phyloP scores from a whole-genome alignment of 208 protist genomes.

The Leptomonas pyrrhocoris region DNA sequence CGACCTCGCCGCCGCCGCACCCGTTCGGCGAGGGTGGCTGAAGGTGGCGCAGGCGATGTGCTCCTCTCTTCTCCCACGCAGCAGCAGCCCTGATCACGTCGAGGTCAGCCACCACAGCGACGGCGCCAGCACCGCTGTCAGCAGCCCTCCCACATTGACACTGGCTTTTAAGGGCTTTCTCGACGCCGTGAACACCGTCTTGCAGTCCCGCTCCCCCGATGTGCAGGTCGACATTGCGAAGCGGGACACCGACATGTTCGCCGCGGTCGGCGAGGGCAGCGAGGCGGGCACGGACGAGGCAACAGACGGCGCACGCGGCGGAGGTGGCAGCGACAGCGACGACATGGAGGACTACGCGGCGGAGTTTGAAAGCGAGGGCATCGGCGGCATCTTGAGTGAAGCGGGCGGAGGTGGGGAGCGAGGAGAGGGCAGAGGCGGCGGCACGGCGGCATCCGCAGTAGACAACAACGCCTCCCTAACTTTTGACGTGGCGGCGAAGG shows the following conservation, averaged over 20 bases:
- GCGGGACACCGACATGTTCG: conserved; percentile 13
- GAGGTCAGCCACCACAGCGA: not conserved
- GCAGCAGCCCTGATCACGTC: not conserved
- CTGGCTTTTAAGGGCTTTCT: conserved; percentile 15
- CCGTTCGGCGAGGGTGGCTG: conserved; percentile 42
- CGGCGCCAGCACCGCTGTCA: not conserved
- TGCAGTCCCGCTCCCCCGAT: conserved; percentile 31
- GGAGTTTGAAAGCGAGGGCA: conserved; percentile 13
- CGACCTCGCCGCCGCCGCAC: conserved; percentile 37
- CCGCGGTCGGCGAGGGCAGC: not conserved
- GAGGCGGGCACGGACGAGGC: conserved; percentile 3
- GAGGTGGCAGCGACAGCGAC: conserved; percentile 22
- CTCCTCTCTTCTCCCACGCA: conserved; percentile 5
- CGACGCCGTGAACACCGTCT: conserved; percentile 7
- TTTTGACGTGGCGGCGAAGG: conserved; percentile 57
- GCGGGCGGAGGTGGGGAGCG: not conserved
- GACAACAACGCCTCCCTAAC: not conserved
- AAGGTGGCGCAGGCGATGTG: conserved; percentile 29
- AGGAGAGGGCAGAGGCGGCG: not conserved
- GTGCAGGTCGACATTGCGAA: conserved; percentile 19
- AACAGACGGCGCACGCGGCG: conserved; percentile 20
- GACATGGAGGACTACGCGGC: conserved; percentile 23
- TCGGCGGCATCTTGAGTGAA: conserved; percentile 20
- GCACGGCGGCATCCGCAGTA: not conserved
- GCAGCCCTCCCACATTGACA: not conserved